Percentiles rank a stretch among this genome's conserved stretches.
phyloP scores from a whole-genome alignment of 2,329 filamentous ascomycete species.

The Rutstroemia sp. region DNA sequence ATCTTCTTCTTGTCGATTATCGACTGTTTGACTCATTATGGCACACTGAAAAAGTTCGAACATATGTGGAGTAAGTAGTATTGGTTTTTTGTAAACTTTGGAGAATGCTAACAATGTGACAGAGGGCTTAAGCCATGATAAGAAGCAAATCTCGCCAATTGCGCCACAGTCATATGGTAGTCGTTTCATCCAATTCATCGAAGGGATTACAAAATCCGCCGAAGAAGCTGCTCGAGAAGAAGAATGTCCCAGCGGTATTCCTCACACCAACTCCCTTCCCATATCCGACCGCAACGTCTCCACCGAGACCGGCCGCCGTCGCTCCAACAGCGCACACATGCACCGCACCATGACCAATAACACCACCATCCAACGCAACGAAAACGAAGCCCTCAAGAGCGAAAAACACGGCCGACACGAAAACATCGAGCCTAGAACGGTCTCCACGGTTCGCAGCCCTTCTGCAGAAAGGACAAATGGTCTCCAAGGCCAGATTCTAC shows the following conservation, averaged over 20 bases:
- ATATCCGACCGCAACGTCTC: slow-evolving; percentile 20
- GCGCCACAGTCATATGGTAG: slow-evolving; percentile 88
- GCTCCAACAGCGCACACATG: slow-evolving; percentile 20
- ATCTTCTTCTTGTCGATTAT: slow-evolving; percentile 98
- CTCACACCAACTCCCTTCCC: slow-evolving; percentile 21
- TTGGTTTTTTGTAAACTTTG: neutral
- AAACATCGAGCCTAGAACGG: slow-evolving; percentile 37
- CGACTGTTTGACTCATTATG: slow-evolving; percentile 95
- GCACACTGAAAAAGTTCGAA: slow-evolving; percentile 87
- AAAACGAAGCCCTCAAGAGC: slow-evolving; percentile 22
- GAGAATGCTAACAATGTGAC: slow-evolving; percentile 16
- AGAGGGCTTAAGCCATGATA: slow-evolving; percentile 74
- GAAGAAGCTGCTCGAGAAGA: slow-evolving; percentile 72
- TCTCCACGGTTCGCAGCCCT: slow-evolving; percentile 46
- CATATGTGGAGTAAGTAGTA: slow-evolving; percentile 68
- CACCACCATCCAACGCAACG: slow-evolving; percentile 20
- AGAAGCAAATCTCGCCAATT: slow-evolving; percentile 84
- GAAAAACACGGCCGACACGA: slow-evolving; percentile 30
- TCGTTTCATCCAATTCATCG: slow-evolving; percentile 88
- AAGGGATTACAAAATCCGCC: slow-evolving; percentile 78
- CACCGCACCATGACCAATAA: slow-evolving; percentile 18
- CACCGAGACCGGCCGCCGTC: slow-evolving; percentile 16
- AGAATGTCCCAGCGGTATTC: slow-evolving; percentile 12
- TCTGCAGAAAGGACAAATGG: slow-evolving; percentile 47
- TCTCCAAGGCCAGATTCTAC: slow-evolving; percentile 54